Evolutionary conservation across 345 rosid species (phyloP), one percentile per base, ranked within the genome.

Genomic region (Capsella bursapastoris): DNA sequence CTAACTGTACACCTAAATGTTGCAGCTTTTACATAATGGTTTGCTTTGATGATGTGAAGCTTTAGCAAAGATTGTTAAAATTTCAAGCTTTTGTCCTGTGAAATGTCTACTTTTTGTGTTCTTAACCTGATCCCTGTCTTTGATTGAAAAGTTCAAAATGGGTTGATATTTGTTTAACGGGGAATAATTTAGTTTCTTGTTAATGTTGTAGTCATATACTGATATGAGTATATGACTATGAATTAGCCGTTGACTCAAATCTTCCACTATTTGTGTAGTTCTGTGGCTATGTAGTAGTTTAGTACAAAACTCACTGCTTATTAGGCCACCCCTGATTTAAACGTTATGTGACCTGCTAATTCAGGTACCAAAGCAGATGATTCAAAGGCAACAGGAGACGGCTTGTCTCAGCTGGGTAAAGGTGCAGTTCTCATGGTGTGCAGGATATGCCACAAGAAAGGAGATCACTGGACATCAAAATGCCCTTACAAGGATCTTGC

Each of bases 401-500:
- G 76, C 49, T 82, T 91, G 83, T 78, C 95, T 27, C 90, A 84
- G 73, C 75, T 94, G 9, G 86, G 85, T 57, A 86, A 87, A 78
- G 86, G 78, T 69, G 95, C 89, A 15, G 93, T 87, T 55, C 97
- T 92, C 72, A 92, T 88, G 97, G 83, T 91, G 25, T 95, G 97
- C 62, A 85, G 93, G 78, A 87, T 82, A 62, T 95, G 97, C 72
- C 92, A 90, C 70, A 89, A 92, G 86, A 90, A 89, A 79, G 96
- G 93, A 63, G 97, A 92, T 58, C 98, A 91, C 82, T 91, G 98
- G 98, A 91, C 97, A 3, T 83, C 93, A 7, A 82, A 89, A 69
- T 90, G 97, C 52, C 96, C 97, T 3, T 91, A 88, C 84, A 90
- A 88, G 88, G 97, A 94, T 80, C 93, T 91, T 13, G 93, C 91